These are phyloP conservation scores for Blastosporella zonata DNA, from an alignment of 1,284 basidiomycete species.

Conservation along the genomic window DNA sequence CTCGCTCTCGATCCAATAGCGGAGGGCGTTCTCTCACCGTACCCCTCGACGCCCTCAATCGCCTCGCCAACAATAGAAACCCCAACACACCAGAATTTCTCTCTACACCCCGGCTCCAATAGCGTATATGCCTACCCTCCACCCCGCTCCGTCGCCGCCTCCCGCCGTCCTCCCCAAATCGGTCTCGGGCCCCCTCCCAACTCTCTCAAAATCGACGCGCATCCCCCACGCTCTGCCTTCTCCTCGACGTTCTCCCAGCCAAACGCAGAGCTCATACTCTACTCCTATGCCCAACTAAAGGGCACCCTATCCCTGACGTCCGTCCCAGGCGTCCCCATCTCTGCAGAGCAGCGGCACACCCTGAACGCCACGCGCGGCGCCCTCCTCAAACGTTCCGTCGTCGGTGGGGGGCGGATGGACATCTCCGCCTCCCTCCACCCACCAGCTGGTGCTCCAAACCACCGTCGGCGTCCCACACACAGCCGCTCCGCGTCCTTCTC, in stretches of 20 bases:
- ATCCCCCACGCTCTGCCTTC: constrained; percentile 9
- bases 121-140: constrained; percentile 33
- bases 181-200: constrained; percentile 21
- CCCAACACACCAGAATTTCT: not conserved
- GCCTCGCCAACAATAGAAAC: constrained; percentile 31
- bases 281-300: constrained; percentile 83
- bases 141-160: constrained; percentile 18
- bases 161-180: not conserved
- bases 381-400: constrained; percentile 45
- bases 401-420: constrained; percentile 79
- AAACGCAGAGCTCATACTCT: constrained; percentile 73
- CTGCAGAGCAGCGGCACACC: constrained; percentile 39
- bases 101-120: constrained; percentile 14
- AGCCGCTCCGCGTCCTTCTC: constrained; percentile 53
- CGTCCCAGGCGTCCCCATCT: constrained; percentile 28
- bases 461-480: constrained; percentile 37
- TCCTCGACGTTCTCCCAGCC: constrained; percentile 33
- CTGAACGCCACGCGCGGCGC: constrained; percentile 47
- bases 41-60: constrained; percentile 38
- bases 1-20: constrained; percentile 68
- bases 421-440: constrained; percentile 49
- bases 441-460: constrained; percentile 22
- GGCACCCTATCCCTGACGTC: constrained; percentile 47
- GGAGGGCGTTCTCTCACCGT: constrained; percentile 45
- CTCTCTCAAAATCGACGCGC: constrained; percentile 15